Percentiles rank a stretch among this genome's conserved stretches.
These are phyloP conservation scores for Ophiocordyceps camponoti-saundersi DNA, from an alignment of 2,329 filamentous ascomycete genomes.

Conservation along the genomic window DNA sequence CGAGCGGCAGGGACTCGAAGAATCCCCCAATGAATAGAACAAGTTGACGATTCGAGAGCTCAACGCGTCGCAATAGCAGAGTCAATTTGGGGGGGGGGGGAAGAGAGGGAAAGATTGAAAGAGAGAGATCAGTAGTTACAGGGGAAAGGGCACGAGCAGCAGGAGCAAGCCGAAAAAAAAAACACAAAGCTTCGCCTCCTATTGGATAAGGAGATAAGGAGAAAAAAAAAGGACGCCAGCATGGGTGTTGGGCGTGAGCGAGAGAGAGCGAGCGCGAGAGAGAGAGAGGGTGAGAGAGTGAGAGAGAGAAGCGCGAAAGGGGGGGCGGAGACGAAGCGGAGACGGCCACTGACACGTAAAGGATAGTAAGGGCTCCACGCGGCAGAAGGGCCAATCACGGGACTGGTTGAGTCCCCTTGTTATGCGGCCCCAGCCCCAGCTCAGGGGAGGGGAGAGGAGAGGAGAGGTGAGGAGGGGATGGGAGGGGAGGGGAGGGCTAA, in stretches of 20 bases:
- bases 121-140: not conserved
- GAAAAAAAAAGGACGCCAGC: too few relatives aligned
- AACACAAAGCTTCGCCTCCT: too few relatives aligned
- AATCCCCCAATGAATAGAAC: conserved; percentile 1
- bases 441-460: not conserved
- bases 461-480: too few relatives aligned
- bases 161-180: too few relatives aligned
- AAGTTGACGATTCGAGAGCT: not conserved
- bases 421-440: not conserved
- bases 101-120: not conserved
- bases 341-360: not conserved
- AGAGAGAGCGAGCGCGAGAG: not conserved
- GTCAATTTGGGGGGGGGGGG: not conserved
- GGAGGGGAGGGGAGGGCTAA: not conserved
- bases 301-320: not conserved
- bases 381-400: not conserved
- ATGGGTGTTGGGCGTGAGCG: too few relatives aligned
- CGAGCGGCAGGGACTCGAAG: conserved; percentile 4
- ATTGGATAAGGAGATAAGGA: not conserved
- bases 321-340: not conserved
- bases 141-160: too few relatives aligned
- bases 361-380: not conserved
- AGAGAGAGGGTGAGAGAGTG: not conserved
- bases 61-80: not conserved
- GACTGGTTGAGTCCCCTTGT: not conserved